These are phyloP conservation scores for Papiliotrema terrestris DNA, from an alignment of 1,284 basidiomycete species.

Conservation along the genomic window DNA sequence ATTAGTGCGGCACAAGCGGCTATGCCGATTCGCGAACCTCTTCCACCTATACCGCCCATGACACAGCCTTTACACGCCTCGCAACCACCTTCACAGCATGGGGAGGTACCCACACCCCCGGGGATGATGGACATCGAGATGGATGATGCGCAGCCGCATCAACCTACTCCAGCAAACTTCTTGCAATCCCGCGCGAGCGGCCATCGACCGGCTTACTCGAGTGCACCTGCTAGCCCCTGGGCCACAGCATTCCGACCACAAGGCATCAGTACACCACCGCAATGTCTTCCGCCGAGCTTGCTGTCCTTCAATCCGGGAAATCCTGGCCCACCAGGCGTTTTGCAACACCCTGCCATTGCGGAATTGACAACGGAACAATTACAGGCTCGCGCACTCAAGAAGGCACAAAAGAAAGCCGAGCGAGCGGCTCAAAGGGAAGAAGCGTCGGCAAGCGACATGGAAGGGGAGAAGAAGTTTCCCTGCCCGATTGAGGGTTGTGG, in stretches of 20 bases:
- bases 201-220: background rate
- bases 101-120: constrained; percentile 47
- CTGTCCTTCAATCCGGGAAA: constrained; percentile 39
- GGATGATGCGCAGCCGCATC: constrained; percentile 36
- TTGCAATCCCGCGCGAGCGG: background rate
- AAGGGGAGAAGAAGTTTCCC: constrained; percentile 56
- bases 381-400: constrained; percentile 33
- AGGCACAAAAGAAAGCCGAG: constrained; percentile 37
- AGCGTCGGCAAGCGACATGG: constrained; percentile 24
- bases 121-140: constrained; percentile 52
- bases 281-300: constrained; percentile 45
- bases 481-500: constrained; percentile 59
- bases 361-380: constrained; percentile 32
- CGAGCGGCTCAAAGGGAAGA: constrained; percentile 40
- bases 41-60: constrained; percentile 1
- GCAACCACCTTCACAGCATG: constrained; percentile 9
- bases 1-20: constrained; percentile 37
- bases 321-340: too few relatives aligned
- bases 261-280: constrained; percentile 18
- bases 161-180: constrained; percentile 5
- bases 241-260: constrained; percentile 30
- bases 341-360: background rate
- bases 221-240: constrained; percentile 28
- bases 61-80: too few relatives aligned
- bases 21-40: constrained; percentile 4